phyloP scores from a whole-genome alignment of 164 flowering plant genomes.

The Chloranthus sessilifolius region DNA sequence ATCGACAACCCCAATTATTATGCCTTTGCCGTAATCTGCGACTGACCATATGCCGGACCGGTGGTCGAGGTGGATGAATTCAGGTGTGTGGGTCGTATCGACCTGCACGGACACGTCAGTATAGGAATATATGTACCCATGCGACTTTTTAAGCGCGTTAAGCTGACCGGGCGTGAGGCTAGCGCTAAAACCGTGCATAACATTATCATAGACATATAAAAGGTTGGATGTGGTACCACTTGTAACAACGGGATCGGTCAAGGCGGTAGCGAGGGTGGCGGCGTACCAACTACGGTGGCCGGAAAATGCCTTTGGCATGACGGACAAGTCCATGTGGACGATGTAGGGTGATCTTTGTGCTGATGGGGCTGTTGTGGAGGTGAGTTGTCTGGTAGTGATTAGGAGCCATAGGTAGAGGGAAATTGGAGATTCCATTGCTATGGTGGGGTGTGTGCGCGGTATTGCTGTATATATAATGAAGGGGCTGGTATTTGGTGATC shows the following conservation, averaged over 20 bases:
- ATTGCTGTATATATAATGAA: too few relatives aligned
- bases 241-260: background rate
- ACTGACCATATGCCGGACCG: constrained; percentile 12
- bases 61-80: constrained; percentile 9
- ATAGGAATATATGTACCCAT: constrained; percentile 2
- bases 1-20: constrained; percentile 16
- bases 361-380: background rate
- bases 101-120: constrained; percentile 2
- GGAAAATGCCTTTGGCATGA: constrained; percentile 13
- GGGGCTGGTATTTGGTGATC: background rate
- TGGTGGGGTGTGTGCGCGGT: background rate
- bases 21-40: constrained; percentile 9
- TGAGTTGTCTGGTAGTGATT: background rate
- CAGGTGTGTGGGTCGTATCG: constrained; percentile 11
- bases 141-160: background rate
- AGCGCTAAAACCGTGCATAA: constrained; percentile 13
- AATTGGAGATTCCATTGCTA: background rate
- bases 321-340: constrained; percentile 12
- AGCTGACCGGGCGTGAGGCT: constrained; percentile 5
- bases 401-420: background rate
- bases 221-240: background rate
- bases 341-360: constrained; percentile 1
- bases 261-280: background rate
- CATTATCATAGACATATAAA: constrained; percentile 9
- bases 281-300: constrained; percentile 12